Conservation (phyloP, 2,329 filamentous ascomycete genomes). For the Xylariaceae sp. region DNA sequence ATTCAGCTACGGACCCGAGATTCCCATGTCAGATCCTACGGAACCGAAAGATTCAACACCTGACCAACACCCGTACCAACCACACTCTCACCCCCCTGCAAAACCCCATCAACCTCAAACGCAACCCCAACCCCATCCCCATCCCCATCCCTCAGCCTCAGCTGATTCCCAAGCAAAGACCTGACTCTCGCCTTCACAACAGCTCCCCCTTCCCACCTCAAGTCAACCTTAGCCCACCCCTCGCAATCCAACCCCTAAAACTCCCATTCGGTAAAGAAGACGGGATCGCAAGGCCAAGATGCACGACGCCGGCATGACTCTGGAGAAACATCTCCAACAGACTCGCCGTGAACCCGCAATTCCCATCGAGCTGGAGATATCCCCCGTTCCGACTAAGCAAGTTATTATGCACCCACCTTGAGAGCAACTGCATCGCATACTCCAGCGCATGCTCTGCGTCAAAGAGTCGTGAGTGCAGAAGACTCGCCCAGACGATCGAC, state of each 20-base stretch:
- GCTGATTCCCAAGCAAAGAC: slow-evolving; percentile 1
- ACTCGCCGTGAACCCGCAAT: slow-evolving; percentile 1
- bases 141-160: slow-evolving; percentile 1
- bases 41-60: not conserved
- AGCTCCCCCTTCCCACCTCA: not conserved
- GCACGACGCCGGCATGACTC: slow-evolving; percentile 6
- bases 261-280: slow-evolving; percentile 1
- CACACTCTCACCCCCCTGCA: not conserved
- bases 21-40: too few relatives aligned
- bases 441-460: not conserved
- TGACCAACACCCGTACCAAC: not conserved
- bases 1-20: too few relatives aligned
- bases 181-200: not conserved
- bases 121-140: not conserved
- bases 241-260: slow-evolving; percentile 1
- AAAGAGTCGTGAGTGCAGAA: not conserved
- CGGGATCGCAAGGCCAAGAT: slow-evolving; percentile 5
- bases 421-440: not conserved
- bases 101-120: not conserved
- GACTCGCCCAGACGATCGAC: not conserved
- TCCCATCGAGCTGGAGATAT: slow-evolving; percentile 6
- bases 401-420: not conserved
- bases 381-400: not conserved
- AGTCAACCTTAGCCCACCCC: slow-evolving; percentile 3
- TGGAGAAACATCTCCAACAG: slow-evolving; percentile 6